Evolutionary conservation across 768 basidiomycete genomes (phyloP).

Genomic region (Lentinula sp.): DNA sequence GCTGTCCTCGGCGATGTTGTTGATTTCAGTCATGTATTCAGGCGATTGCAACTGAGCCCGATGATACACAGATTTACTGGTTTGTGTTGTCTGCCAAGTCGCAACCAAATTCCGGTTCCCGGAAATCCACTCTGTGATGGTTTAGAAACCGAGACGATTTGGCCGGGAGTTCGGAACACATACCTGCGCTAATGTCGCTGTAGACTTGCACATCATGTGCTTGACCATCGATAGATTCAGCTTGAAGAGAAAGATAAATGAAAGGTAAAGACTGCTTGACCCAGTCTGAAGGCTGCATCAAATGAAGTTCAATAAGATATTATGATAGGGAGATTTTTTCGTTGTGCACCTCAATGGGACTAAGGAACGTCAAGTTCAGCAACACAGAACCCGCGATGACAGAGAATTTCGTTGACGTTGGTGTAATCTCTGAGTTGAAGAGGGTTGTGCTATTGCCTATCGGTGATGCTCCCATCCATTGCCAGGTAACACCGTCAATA

Average conservation of each 20-base stretch:
- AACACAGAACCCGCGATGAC: constrained; percentile 44
- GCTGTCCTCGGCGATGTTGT: constrained; percentile 10
- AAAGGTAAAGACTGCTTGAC: constrained; percentile 25
- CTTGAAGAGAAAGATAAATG: constrained; percentile 19
- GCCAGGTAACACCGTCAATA: constrained; percentile 8
- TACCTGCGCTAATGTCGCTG: constrained; percentile 21
- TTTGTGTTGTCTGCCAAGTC: constrained; percentile 8
- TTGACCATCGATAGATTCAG: constrained; percentile 15
- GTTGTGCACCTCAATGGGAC: constrained; percentile 18
- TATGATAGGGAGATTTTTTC: neutral
- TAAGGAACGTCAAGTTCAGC: constrained; percentile 47
- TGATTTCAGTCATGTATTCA: constrained; percentile 6
- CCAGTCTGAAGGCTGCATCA: constrained; percentile 11
- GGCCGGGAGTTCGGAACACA: neutral
- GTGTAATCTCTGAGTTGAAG: constrained; percentile 9
- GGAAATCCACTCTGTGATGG: constrained; percentile 8
- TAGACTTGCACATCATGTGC: constrained; percentile 23
- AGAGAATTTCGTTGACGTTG: constrained; percentile 27
- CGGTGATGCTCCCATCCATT: constrained; percentile 9
- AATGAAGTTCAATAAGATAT: neutral
- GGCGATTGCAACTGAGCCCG: constrained; percentile 2
- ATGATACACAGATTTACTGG: constrained; percentile 6
- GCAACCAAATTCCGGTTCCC: neutral
- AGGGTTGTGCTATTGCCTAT: constrained; percentile 1
- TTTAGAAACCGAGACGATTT: neutral